These are phyloP conservation scores for Elymus sibiricus DNA, from an alignment of 176 grass and related monocot species.

Conservation along the genomic window DNA sequence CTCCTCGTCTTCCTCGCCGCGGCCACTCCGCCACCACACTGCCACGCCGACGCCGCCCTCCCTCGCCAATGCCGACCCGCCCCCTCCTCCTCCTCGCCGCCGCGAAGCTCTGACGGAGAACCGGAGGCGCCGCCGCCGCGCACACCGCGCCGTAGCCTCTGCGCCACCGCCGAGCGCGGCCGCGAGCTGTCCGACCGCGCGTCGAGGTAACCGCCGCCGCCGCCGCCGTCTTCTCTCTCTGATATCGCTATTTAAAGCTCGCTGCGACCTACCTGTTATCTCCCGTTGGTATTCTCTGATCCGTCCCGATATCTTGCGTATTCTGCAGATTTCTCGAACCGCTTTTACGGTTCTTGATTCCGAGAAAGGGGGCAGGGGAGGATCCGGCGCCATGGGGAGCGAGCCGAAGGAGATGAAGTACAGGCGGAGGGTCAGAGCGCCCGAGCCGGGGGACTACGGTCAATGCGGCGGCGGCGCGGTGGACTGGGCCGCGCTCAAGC, in stretches of 20 bases:
- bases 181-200: background rate
- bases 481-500: constrained; percentile 48
- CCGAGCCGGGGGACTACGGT: background rate
- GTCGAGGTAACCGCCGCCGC: constrained; percentile 28
- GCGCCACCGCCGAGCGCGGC: background rate
- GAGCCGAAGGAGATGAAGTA: constrained; percentile 59
- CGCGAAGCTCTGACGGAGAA: background rate
- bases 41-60: background rate
- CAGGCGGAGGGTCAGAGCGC: constrained; percentile 11
- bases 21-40: background rate
- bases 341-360: background rate
- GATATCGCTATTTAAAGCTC: too few species aligned
- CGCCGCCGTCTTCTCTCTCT: background rate
- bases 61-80: constrained; percentile 26
- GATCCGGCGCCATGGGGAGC: constrained; percentile 36
- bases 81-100: background rate
- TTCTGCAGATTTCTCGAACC: background rate
- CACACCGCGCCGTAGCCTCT: background rate
- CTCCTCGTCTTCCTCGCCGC: constrained; percentile 24
- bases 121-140: background rate
- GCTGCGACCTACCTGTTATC: too few species aligned
- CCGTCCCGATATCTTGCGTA: too few species aligned
- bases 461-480: constrained; percentile 33
- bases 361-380: background rate
- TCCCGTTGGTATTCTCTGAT: background rate